These are phyloP conservation scores for Albizia julibrissin DNA, from an alignment of 306 rosid species.

Conservation along the genomic window DNA sequence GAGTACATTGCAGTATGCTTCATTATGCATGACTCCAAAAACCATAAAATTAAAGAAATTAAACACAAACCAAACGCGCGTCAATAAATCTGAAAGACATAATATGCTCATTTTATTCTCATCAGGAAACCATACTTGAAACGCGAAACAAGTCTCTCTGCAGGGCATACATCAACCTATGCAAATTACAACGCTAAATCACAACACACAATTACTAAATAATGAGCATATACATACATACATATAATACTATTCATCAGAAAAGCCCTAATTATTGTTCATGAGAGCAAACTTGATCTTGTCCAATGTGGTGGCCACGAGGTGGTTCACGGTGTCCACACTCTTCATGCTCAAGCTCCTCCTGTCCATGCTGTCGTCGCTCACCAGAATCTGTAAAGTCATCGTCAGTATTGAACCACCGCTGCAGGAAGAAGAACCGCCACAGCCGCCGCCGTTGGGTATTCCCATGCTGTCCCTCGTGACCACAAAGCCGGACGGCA, in stretches of 20 bases:
- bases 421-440: neutral
- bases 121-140: neutral
- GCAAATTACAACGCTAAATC: neutral
- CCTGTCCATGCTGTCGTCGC: neutral
- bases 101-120: neutral
- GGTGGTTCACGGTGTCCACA: conserved; percentile 43
- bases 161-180: too few relatives aligned
- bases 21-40: too few relatives aligned
- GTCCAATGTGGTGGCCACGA: conserved; percentile 42
- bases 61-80: too few relatives aligned
- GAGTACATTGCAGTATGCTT: too few relatives aligned
- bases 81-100: neutral
- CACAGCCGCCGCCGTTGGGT: neutral
- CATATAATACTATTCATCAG: too few relatives aligned
- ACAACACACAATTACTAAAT: too few relatives aligned
- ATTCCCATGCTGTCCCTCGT: conserved; percentile 33
- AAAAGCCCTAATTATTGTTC: neutral
- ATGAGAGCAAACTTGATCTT: conserved; percentile 49
- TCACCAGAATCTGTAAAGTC: conserved; percentile 56
- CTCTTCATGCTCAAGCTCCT: conserved; percentile 41
- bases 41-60: too few relatives aligned
- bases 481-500: conserved; percentile 69
- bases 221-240: too few relatives aligned
- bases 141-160: neutral
- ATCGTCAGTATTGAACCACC: conserved; percentile 62